These are phyloP conservation scores for Ceratobasidium sp. DNA, from an alignment of 1,284 basidiomycete genomes.

Conservation along the genomic window DNA sequence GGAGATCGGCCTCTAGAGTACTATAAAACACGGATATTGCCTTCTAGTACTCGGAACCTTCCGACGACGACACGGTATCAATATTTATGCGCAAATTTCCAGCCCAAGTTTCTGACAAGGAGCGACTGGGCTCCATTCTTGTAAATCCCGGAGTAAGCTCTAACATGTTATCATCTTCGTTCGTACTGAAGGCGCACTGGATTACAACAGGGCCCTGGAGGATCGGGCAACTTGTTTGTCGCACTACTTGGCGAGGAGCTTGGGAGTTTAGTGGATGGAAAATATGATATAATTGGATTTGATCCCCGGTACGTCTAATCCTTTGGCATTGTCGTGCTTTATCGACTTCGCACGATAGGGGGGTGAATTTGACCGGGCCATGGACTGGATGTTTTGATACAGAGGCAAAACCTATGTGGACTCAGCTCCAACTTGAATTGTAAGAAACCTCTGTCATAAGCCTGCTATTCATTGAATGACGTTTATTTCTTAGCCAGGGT, in stretches of 20 bases:
- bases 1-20: too few species aligned
- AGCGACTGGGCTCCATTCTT: constrained; percentile 11
- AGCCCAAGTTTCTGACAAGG: neutral
- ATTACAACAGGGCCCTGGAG: constrained; percentile 44
- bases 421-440: too few species aligned
- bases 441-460: neutral
- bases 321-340: neutral
- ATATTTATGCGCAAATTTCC: constrained; percentile 25
- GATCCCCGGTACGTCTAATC: constrained; percentile 35
- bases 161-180: too few species aligned
- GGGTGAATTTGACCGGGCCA: constrained; percentile 26
- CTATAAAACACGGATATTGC: too few species aligned
- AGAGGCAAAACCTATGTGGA: constrained; percentile 1
- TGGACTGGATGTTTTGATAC: constrained; percentile 20
- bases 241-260: constrained; percentile 20
- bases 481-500: neutral
- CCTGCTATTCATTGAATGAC: neutral
- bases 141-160: constrained; percentile 21
- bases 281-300: constrained; percentile 41
- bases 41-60: constrained; percentile 22
- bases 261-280: constrained; percentile 40
- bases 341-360: neutral
- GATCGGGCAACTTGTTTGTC: constrained; percentile 34
- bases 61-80: constrained; percentile 12
- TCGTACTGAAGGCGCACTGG: neutral